Evolutionary conservation across 805 yeast genomes (phyloP).

Genomic region (Wickerhamiella brachini): DNA sequence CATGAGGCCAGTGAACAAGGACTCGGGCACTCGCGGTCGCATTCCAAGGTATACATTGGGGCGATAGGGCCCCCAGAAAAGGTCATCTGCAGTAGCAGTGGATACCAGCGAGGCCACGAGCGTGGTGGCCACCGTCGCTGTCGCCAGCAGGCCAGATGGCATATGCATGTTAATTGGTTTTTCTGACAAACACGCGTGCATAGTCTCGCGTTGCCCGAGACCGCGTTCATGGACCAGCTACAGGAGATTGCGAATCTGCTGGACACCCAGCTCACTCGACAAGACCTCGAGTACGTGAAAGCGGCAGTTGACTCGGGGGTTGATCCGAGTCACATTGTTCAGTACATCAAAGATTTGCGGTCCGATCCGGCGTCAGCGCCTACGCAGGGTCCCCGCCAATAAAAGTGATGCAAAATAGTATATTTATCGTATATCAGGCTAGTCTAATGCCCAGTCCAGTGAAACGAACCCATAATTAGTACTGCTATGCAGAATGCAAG

Average conservation of each 20-base stretch:
- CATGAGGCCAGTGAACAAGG: slow-evolving; percentile 67
- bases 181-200: not conserved
- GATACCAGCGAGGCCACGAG: not conserved
- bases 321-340: slow-evolving; percentile 21
- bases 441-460: slow-evolving; percentile 42
- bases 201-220: not conserved
- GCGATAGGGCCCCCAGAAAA: slow-evolving; percentile 88
- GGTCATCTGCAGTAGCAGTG: slow-evolving; percentile 27
- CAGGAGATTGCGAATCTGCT: slow-evolving; percentile 22
- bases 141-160: not conserved
- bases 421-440: too few species aligned
- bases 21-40: slow-evolving; percentile 65
- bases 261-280: slow-evolving; percentile 18
- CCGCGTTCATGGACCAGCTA: slow-evolving; percentile 7
- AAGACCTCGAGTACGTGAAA: slow-evolving; percentile 17
- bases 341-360: not conserved
- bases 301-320: slow-evolving; percentile 23
- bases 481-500: slow-evolving; percentile 37
- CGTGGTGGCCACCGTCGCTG: not conserved
- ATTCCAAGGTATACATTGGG: slow-evolving; percentile 78
- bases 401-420: too few species aligned
- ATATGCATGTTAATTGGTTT: not conserved
- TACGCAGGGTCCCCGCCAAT: too few species aligned
- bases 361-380: too few species aligned
- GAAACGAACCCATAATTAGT: slow-evolving; percentile 54